phyloP scores from a whole-genome alignment of 73 alveolate genomes.

The Paramecium pentaurelia region DNA sequence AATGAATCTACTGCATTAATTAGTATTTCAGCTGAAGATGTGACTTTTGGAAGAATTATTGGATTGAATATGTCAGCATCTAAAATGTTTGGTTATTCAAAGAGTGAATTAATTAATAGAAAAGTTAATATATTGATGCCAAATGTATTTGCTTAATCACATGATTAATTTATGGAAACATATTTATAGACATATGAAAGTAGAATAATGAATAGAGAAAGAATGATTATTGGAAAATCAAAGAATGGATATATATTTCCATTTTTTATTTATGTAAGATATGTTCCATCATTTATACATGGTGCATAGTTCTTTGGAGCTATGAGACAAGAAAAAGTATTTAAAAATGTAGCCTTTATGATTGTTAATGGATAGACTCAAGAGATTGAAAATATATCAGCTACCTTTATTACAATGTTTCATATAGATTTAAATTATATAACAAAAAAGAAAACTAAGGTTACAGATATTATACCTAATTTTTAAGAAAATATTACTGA shows the following conservation, averaged over 20 bases:
- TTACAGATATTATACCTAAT: constrained; percentile 46
- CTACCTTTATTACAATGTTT: constrained; percentile 51
- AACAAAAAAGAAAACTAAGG: constrained; percentile 47
- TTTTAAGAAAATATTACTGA: constrained; percentile 30
- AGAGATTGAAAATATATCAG: constrained; percentile 53
- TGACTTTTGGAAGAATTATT: constrained; percentile 52
- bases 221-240: constrained; percentile 54
- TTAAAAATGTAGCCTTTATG: constrained; percentile 49
- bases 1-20: constrained; percentile 61
- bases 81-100: constrained; percentile 55
- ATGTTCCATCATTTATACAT: constrained; percentile 57
- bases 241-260: constrained; percentile 62
- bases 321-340: constrained; percentile 49
- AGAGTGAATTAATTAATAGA: constrained; percentile 52
- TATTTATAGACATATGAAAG: constrained; percentile 49
- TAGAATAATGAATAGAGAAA: constrained; percentile 57
- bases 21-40: constrained; percentile 64
- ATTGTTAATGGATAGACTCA: constrained; percentile 9
- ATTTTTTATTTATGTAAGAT: constrained; percentile 49
- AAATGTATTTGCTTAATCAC: constrained; percentile 52
- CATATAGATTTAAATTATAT: constrained; percentile 29
- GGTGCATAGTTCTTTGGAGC: constrained; percentile 57
- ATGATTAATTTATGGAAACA: constrained; percentile 59
- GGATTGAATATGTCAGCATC: constrained; percentile 60
- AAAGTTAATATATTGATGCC: constrained; percentile 59